Evolutionary conservation across 2,329 filamentous ascomycete species (phyloP).

Genomic region (Macrophomina tecta): DNA sequence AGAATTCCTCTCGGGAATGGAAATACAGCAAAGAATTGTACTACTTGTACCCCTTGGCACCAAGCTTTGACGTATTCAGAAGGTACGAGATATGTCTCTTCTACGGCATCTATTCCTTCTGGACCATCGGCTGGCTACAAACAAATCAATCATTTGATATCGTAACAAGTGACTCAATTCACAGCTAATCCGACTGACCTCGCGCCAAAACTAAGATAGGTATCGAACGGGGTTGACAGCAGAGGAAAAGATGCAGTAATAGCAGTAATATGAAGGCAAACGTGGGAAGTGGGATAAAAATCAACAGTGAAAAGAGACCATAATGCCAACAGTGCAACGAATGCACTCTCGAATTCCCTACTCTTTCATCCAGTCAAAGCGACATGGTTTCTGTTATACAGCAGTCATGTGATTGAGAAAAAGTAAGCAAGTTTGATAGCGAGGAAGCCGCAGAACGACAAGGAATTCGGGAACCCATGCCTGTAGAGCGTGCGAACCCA

Average conservation of each 20-base stretch:
- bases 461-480: constrained; percentile 16
- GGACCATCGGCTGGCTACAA: background rate
- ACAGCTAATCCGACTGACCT: constrained; percentile 24
- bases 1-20: background rate
- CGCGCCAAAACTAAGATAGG: constrained; percentile 26
- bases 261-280: constrained; percentile 1
- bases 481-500: constrained; percentile 20
- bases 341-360: background rate
- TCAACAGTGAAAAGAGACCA: constrained; percentile 25
- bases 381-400: constrained; percentile 23
- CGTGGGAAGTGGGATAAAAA: constrained; percentile 2
- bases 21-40: constrained; percentile 23
- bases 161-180: constrained; percentile 11
- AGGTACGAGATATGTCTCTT: background rate
- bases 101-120: background rate
- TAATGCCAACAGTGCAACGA: constrained; percentile 7
- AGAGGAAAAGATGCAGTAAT: constrained; percentile 12
- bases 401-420: constrained; percentile 17
- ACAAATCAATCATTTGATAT: background rate
- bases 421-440: constrained; percentile 6
- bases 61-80: constrained; percentile 4
- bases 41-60: constrained; percentile 1
- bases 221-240: constrained; percentile 26
- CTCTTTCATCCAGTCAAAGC: background rate
- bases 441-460: constrained; percentile 21